Evolutionary conservation across 2,329 filamentous ascomycete species (phyloP).

Genomic region (Rutstroemia sp.): DNA sequence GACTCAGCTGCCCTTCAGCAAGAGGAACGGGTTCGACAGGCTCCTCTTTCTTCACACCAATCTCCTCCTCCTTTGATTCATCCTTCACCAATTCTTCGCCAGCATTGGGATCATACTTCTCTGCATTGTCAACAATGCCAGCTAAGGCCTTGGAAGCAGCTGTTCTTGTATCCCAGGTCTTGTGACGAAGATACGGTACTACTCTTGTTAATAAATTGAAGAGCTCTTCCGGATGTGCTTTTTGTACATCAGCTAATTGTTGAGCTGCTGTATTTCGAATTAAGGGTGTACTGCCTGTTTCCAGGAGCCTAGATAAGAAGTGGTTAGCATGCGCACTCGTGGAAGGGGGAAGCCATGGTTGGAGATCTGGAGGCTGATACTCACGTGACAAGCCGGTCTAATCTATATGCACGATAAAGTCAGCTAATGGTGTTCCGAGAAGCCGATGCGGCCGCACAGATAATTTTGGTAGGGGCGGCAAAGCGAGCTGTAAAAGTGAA

Average conservation of each 20-base stretch:
- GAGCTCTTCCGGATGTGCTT: slow-evolving; percentile 92
- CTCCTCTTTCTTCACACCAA: slow-evolving; percentile 52
- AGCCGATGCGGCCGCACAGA: neutral
- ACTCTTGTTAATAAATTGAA: slow-evolving; percentile 92
- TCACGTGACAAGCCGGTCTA: slow-evolving; percentile 83
- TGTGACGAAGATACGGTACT: slow-evolving; percentile 89
- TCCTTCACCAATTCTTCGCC: slow-evolving; percentile 51
- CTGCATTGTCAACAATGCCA: slow-evolving; percentile 85
- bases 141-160: slow-evolving; percentile 92
- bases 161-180: slow-evolving; percentile 93
- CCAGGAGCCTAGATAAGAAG: slow-evolving; percentile 61
- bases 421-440: slow-evolving; percentile 1
- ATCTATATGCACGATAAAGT: slow-evolving; percentile 41
- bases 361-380: slow-evolving; percentile 32
- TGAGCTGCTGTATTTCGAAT: slow-evolving; percentile 96
- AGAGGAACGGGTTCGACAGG: slow-evolving; percentile 39
- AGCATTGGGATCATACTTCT: slow-evolving; percentile 79
- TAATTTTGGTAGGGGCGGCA: too few species aligned
- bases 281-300: slow-evolving; percentile 92
- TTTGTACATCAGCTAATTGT: slow-evolving; percentile 95
- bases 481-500: neutral
- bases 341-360: too few species aligned
- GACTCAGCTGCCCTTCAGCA: slow-evolving; percentile 53
- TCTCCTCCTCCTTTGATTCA: slow-evolving; percentile 36
- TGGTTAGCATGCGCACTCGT: slow-evolving; percentile 12